These are phyloP conservation scores for Boletus edulis DNA, from an alignment of 768 basidiomycete genomes.

Conservation along the genomic window DNA sequence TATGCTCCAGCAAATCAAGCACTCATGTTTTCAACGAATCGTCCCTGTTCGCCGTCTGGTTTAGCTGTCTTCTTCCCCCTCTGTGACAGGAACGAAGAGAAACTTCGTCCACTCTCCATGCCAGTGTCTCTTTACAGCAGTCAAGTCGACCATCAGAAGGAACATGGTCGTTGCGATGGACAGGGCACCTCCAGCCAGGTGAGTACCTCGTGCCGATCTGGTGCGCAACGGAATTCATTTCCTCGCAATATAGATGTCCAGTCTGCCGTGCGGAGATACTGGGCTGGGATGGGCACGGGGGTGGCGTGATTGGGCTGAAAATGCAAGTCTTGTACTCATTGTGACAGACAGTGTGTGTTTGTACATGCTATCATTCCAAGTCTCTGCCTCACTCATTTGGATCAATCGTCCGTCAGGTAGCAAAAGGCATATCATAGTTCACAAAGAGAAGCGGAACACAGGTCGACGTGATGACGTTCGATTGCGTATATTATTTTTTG, in stretches of 20 bases:
- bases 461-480: too few relatives aligned
- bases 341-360: constrained; percentile 26
- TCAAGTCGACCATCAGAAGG: constrained; percentile 60
- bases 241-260: constrained; percentile 47
- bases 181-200: constrained; percentile 39
- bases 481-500: too few relatives aligned
- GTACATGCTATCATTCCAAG: constrained; percentile 20
- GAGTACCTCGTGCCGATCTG: constrained; percentile 4
- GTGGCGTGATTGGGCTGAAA: constrained; percentile 64
- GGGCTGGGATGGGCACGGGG: constrained; percentile 70
- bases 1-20: too few relatives aligned
- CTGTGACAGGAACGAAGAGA: constrained; percentile 8
- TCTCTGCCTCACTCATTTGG: background rate
- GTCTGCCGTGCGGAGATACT: constrained; percentile 66
- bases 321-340: constrained; percentile 32
- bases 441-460: too few relatives aligned
- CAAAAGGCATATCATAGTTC: too few relatives aligned
- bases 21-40: constrained; percentile 36
- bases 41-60: constrained; percentile 28
- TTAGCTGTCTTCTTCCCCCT: constrained; percentile 21
- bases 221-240: background rate
- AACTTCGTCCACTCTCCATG: constrained; percentile 34
- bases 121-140: constrained; percentile 71
- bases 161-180: constrained; percentile 34
- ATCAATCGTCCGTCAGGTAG: too few relatives aligned